Evolutionary conservation across 2,329 filamentous ascomycete genomes (phyloP).

Genomic region (Aspergillus brunneoviolaceus): DNA sequence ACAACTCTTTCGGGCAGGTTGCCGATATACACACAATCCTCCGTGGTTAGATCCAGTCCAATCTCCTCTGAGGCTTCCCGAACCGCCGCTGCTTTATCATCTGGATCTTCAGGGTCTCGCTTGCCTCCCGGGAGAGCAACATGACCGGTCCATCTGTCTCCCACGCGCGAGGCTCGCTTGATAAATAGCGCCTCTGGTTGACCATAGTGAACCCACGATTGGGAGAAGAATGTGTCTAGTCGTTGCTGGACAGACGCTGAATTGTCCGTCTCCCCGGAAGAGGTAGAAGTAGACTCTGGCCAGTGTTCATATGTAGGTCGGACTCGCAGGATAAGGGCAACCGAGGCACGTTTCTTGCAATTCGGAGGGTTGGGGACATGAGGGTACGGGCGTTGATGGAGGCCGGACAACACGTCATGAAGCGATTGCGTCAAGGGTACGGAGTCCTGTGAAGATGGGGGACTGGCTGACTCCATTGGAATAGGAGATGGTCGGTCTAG

Average conservation of each 20-base stretch:
- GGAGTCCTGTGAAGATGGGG: slow-evolving; percentile 4
- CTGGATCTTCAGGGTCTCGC: slow-evolving; percentile 62
- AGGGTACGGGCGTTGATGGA: slow-evolving; percentile 42
- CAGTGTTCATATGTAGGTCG: slow-evolving; percentile 58
- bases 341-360: slow-evolving; percentile 62
- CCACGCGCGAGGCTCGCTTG: slow-evolving; percentile 63
- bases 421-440: slow-evolving; percentile 28
- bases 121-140: slow-evolving; percentile 68
- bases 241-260: slow-evolving; percentile 38
- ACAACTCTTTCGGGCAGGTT: slow-evolving; percentile 67
- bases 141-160: slow-evolving; percentile 69
- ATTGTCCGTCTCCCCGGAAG: slow-evolving; percentile 20
- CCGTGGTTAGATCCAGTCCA: slow-evolving; percentile 57
- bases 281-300: slow-evolving; percentile 36
- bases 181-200: slow-evolving; percentile 71
- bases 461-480: background rate
- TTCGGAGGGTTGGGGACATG: slow-evolving; percentile 47
- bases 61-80: slow-evolving; percentile 68
- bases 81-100: slow-evolving; percentile 62
- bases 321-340: slow-evolving; percentile 64
- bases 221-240: slow-evolving; percentile 60
- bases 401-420: slow-evolving; percentile 32
- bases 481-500: background rate
- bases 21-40: slow-evolving; percentile 52
- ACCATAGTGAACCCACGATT: slow-evolving; percentile 64